These are phyloP conservation scores for Kodamaea hsintzibuensis DNA, from an alignment of 805 yeast genomes.

Conservation along the genomic window DNA sequence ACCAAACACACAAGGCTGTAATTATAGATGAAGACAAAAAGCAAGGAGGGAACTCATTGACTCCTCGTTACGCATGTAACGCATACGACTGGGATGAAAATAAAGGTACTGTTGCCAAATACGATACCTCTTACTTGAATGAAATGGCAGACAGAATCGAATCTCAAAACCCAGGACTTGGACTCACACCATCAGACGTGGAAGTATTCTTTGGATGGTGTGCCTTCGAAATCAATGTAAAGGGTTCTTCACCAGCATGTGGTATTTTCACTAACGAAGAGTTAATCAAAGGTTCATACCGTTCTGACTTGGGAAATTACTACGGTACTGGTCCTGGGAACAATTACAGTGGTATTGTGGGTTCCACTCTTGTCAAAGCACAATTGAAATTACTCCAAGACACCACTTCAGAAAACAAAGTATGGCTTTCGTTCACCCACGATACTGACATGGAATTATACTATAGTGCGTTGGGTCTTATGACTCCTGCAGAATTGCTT, in stretches of 20 bases:
- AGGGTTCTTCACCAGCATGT: constrained; percentile 16
- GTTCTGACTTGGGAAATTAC: constrained; percentile 13
- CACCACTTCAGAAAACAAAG: constrained; percentile 13
- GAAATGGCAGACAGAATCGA: constrained; percentile 19
- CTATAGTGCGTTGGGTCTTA: constrained; percentile 14
- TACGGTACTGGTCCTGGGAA: constrained; percentile 17
- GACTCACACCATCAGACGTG: constrained; percentile 12
- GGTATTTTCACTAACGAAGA: constrained; percentile 17
- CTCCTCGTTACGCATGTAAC: constrained; percentile 49
- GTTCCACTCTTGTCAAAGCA: constrained; percentile 13
- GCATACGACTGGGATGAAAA: constrained; percentile 18
- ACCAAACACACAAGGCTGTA: constrained; percentile 32
- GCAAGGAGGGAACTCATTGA: constrained; percentile 60
- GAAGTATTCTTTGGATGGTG: constrained; percentile 13
- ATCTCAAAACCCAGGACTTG: constrained; percentile 15
- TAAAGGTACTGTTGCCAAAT: constrained; percentile 17
- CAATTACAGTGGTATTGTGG: constrained; percentile 11
- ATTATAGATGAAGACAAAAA: constrained; percentile 47
- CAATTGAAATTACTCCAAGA: constrained; percentile 14
- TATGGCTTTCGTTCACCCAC: constrained; percentile 17
- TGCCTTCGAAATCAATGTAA: constrained; percentile 17
- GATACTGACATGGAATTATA: constrained; percentile 17
- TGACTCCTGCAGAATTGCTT: constrained; percentile 8
- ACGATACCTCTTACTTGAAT: constrained; percentile 21
- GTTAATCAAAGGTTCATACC: constrained; percentile 13